phyloP scores from a whole-genome alignment of 805 yeast species.

The Wickerhamiella parazyma region DNA sequence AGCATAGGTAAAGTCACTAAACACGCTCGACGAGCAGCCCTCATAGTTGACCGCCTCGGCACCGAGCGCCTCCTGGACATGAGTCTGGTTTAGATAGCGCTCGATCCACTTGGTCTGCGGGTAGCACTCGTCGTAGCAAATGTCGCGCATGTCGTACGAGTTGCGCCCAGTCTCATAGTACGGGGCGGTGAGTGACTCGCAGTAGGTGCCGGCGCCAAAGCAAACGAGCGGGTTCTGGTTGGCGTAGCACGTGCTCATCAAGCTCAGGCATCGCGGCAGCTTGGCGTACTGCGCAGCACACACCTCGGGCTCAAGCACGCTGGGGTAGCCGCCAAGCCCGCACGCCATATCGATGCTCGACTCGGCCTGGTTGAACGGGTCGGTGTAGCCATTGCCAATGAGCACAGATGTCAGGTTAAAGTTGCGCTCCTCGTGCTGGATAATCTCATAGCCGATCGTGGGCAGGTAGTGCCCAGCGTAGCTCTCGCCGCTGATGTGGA shows the following conservation, averaged over 20 bases:
- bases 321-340: slow-evolving; percentile 70
- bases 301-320: slow-evolving; percentile 67
- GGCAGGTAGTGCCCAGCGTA: slow-evolving; percentile 96
- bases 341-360: slow-evolving; percentile 92
- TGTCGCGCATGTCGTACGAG: slow-evolving; percentile 78
- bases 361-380: slow-evolving; percentile 66
- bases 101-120: slow-evolving; percentile 56
- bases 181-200: slow-evolving; percentile 69
- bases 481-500: slow-evolving; percentile 94
- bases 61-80: slow-evolving; percentile 66
- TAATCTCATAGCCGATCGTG: slow-evolving; percentile 47
- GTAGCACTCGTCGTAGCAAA: slow-evolving; percentile 70
- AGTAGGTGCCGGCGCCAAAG: slow-evolving; percentile 82
- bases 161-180: slow-evolving; percentile 80
- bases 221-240: slow-evolving; percentile 68
- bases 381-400: slow-evolving; percentile 91
- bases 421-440: slow-evolving; percentile 45
- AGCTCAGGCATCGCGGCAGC: slow-evolving; percentile 62
- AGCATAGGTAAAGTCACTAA: slow-evolving; percentile 64
- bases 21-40: slow-evolving; percentile 48
- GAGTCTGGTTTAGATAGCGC: slow-evolving; percentile 59
- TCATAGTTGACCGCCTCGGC: slow-evolving; percentile 52
- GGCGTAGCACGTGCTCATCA: slow-evolving; percentile 68
- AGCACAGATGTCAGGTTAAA: slow-evolving; percentile 67
- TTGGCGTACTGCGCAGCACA: slow-evolving; percentile 57